Percentiles rank a stretch among this genome's conserved stretches.
These are phyloP conservation scores for Eustoma russellianum DNA, from an alignment of 257 asterid species.

Conservation along the genomic window DNA sequence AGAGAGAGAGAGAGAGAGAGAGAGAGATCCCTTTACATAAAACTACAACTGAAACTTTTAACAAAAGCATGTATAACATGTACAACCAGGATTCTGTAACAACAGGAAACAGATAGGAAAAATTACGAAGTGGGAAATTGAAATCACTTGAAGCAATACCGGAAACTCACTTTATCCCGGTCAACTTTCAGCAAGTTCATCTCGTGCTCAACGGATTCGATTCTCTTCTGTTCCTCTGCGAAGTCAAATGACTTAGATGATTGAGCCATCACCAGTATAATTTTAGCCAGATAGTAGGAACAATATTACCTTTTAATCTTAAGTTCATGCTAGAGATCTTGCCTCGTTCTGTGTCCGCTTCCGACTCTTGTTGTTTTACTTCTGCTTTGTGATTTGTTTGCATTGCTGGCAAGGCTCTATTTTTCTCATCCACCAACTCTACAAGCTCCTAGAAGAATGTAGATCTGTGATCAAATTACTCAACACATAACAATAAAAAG, in stretches of 20 bases:
- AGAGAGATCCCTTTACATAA: too few species aligned
- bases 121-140: too few species aligned
- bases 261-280: not conserved
- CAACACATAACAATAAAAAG: slow-evolving; percentile 3
- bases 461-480: slow-evolving; percentile 33
- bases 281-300: slow-evolving; percentile 1
- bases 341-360: slow-evolving; percentile 62
- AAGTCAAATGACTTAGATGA: slow-evolving; percentile 15
- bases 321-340: slow-evolving; percentile 40
- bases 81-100: too few species aligned
- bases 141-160: too few species aligned
- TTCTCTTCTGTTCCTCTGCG: slow-evolving; percentile 84
- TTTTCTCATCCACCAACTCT: slow-evolving; percentile 59
- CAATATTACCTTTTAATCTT: slow-evolving; percentile 56
- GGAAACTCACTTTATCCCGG: slow-evolving; percentile 55
- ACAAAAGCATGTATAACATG: too few species aligned
- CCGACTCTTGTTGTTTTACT: slow-evolving; percentile 43
- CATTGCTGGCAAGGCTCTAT: slow-evolving; percentile 40
- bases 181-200: slow-evolving; percentile 53
- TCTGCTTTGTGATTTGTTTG: slow-evolving; percentile 64
- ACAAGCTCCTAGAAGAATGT: slow-evolving; percentile 69
- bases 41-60: too few species aligned
- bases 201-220: slow-evolving; percentile 57
- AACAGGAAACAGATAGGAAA: not conserved
- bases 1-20: too few species aligned